Conservation (phyloP, 768 basidiomycete species). For the Suillus subaureus region DNA sequence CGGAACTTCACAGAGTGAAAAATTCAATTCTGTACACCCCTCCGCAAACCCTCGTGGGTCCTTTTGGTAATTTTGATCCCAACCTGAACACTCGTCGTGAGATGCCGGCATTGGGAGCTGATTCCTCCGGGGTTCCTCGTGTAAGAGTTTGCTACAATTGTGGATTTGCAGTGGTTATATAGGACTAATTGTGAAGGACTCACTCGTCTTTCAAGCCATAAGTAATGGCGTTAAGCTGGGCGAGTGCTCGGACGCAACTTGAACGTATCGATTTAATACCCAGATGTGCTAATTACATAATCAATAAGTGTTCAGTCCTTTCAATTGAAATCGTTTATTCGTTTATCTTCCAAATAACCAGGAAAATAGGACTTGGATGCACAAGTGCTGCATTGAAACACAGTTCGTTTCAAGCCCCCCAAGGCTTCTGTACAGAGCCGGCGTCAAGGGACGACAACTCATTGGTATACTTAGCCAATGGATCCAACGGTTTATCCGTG, state of each 20-base stretch:
- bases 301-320: neutral
- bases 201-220: neutral
- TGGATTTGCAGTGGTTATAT: neutral
- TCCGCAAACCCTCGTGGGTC: conserved; percentile 4
- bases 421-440: neutral
- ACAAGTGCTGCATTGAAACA: neutral
- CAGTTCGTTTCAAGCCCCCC: neutral
- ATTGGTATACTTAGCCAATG: neutral
- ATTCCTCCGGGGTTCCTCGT: neutral
- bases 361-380: neutral
- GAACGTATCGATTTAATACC: too few relatives aligned
- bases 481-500: neutral
- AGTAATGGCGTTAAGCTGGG: neutral
- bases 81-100: neutral
- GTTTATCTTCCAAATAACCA: neutral
- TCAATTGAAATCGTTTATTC: neutral
- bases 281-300: neutral
- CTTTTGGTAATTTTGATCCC: conserved; percentile 1
- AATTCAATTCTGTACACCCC: neutral
- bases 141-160: neutral
- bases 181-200: neutral
- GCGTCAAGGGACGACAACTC: neutral
- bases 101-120: neutral
- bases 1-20: neutral
- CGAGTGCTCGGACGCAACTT: neutral